Percentiles rank a stretch among this genome's conserved stretches.
Conservation (phyloP, 768 basidiomycete species). For the Mycena venus region DNA sequence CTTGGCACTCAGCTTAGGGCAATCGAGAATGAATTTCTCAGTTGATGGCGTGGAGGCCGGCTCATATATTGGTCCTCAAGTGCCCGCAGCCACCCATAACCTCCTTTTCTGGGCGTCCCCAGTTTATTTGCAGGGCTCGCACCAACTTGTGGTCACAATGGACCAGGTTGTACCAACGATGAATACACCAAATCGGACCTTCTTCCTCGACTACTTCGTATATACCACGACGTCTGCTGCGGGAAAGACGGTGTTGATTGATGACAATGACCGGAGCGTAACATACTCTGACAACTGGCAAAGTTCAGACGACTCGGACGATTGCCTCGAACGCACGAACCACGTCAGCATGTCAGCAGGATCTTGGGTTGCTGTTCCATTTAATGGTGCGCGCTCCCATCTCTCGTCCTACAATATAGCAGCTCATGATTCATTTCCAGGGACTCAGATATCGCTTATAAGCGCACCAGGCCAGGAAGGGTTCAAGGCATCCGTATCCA, state of each 20-base stretch:
- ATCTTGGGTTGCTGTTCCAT: not conserved
- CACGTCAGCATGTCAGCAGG: not conserved
- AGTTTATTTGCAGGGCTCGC: not conserved
- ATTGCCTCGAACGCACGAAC: not conserved
- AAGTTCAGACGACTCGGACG: not conserved
- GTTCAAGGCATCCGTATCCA: not conserved
- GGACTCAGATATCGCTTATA: not conserved
- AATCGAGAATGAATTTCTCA: not conserved
- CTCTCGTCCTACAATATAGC: no score
- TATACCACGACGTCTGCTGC: not conserved
- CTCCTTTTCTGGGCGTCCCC: not conserved
- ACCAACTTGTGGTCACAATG: not conserved
- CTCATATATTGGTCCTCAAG: not conserved
- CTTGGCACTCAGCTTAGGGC: not conserved
- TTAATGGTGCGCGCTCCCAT: not conserved
- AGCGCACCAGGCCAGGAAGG: not conserved
- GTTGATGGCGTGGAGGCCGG: not conserved
- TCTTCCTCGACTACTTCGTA: conserved; percentile 12
- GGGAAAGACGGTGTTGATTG: not conserved
- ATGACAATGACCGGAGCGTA: not conserved
- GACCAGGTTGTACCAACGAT: not conserved
- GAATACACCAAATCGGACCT: not conserved
- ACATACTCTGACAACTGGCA: not conserved
- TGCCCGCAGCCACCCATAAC: not conserved
- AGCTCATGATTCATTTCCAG: not conserved